Conservation (phyloP, 371 early-diverging fungal genomes). For the Chytridiales sp. region DNA sequence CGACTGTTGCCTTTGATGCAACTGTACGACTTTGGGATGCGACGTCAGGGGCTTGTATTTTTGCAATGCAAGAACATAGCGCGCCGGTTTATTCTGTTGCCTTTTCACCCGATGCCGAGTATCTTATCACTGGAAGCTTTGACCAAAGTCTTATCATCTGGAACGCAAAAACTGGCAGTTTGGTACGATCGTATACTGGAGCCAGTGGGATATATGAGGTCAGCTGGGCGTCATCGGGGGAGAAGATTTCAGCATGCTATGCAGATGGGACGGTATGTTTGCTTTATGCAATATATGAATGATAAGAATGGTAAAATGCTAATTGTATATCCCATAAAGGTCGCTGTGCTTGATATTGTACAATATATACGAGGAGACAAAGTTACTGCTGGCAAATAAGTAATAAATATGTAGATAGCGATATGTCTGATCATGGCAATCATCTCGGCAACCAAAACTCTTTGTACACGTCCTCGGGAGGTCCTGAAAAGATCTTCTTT, state of each 20-base stretch:
- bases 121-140: constrained; percentile 84
- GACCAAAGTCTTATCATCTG: constrained; percentile 82
- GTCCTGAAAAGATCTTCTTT: too few species aligned
- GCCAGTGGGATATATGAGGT: constrained; percentile 26
- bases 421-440: too few species aligned
- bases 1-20: constrained; percentile 83
- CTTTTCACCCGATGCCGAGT: constrained; percentile 80
- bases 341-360: neutral
- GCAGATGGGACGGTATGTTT: constrained; percentile 27
- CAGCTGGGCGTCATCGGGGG: constrained; percentile 26
- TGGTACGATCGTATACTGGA: constrained; percentile 20
- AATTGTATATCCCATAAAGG: neutral
- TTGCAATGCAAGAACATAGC: constrained; percentile 70
- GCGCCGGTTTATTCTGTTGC: constrained; percentile 83
- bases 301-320: neutral
- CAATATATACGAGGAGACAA: neutral
- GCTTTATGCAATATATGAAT: neutral
- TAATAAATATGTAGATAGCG: too few species aligned
- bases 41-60: constrained; percentile 65
- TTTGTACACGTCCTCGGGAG: too few species aligned
- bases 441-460: too few species aligned
- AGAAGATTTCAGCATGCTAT: constrained; percentile 27
- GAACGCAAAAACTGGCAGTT: constrained; percentile 62
- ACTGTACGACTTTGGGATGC: constrained; percentile 91
- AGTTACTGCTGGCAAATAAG: neutral